Evolutionary conservation across 192 early-diverging fungal species (phyloP).

Genomic region (Mortierella antarctica): DNA sequence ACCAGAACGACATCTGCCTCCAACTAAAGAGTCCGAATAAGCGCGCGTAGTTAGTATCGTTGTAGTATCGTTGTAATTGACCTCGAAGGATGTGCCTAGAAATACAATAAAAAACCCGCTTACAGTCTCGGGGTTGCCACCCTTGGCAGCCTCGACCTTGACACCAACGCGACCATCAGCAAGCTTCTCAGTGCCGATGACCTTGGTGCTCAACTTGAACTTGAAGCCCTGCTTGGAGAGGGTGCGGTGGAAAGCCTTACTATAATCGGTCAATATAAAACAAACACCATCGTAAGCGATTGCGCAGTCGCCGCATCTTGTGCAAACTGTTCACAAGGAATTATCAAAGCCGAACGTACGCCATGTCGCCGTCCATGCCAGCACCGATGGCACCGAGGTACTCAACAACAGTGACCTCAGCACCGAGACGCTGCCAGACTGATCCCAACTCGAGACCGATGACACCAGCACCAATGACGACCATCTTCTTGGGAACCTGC

Average conservation of each 20-base stretch:
- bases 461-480: slow-evolving; percentile 98
- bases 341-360: slow-evolving; percentile 60
- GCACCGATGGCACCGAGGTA: slow-evolving; percentile 93
- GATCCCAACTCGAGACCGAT: slow-evolving; percentile 99
- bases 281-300: not conserved
- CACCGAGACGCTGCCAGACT: slow-evolving; percentile 95
- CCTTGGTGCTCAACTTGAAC: slow-evolving; percentile 99
- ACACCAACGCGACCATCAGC: slow-evolving; percentile 89
- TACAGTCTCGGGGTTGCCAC: slow-evolving; percentile 82
- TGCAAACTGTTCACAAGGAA: slow-evolving; percentile 1
- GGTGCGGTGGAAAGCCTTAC: slow-evolving; percentile 91
- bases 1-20: slow-evolving; percentile 94
- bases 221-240: slow-evolving; percentile 97
- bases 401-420: slow-evolving; percentile 96
- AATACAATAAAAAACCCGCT: slow-evolving; percentile 28
- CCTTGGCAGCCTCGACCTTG: slow-evolving; percentile 90
- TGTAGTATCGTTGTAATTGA: not conserved
- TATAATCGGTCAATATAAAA: slow-evolving; percentile 28
- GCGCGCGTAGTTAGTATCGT: not conserved
- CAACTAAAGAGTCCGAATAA: slow-evolving; percentile 56
- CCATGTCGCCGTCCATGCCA: slow-evolving; percentile 96
- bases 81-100: not conserved
- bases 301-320: not conserved
- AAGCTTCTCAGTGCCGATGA: slow-evolving; percentile 85
- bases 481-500: slow-evolving; percentile 97